Conservation (phyloP, 2,329 filamentous ascomycete species). For the Colletotrichum liriopes region DNA sequence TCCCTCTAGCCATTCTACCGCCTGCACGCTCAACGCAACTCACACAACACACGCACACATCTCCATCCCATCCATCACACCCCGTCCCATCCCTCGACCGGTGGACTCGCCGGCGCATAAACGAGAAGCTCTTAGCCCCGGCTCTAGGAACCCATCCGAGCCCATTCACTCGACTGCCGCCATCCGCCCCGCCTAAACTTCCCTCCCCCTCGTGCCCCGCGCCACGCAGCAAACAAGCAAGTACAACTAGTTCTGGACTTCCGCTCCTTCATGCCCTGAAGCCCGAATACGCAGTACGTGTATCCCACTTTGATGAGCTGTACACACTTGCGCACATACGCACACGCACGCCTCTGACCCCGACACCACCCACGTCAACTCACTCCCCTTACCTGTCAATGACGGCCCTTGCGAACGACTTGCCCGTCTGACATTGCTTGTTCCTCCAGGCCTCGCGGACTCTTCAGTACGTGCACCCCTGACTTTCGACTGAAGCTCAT, state of each 20-base stretch:
- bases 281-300: conserved; percentile 38
- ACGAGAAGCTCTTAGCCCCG: conserved; percentile 38
- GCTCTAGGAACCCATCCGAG: conserved; percentile 34
- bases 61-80: conserved; percentile 12
- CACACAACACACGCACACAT: not conserved
- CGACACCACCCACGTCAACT: conserved; percentile 3
- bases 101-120: conserved; percentile 34
- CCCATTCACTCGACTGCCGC: conserved; percentile 15
- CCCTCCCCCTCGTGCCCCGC: conserved; percentile 30
- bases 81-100: conserved; percentile 23
- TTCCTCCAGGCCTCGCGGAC: conserved; percentile 10
- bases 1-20: not conserved
- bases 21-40: not conserved
- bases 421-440: conserved; percentile 15
- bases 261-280: conserved; percentile 27
- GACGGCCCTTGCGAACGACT: conserved; percentile 20
- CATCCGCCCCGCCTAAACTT: conserved; percentile 21
- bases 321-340: conserved; percentile 15
- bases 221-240: conserved; percentile 14
- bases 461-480: conserved; percentile 31
- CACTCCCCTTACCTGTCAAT: conserved; percentile 20
- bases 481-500: conserved; percentile 11
- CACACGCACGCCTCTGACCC: conserved; percentile 1
- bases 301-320: conserved; percentile 31
- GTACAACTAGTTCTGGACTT: conserved; percentile 1